Conservation (phyloP, 2,329 filamentous ascomycete species). For the Biscogniauxia mediterranea region DNA sequence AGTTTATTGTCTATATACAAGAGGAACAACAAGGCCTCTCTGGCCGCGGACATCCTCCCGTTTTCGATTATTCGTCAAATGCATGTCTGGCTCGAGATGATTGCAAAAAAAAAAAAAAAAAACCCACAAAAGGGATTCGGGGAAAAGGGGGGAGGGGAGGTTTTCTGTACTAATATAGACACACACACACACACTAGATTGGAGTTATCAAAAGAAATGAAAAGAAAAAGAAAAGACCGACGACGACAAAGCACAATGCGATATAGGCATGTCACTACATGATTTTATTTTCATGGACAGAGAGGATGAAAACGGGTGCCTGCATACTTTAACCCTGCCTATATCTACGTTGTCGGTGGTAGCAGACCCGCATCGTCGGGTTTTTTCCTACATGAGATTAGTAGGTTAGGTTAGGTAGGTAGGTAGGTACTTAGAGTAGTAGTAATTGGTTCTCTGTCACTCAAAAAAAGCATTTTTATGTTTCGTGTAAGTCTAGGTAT, state of each 20-base stretch:
- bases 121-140: background rate
- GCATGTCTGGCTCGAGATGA: background rate
- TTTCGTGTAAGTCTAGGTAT: no score
- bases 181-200: background rate
- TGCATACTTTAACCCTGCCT: no score
- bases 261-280: background rate
- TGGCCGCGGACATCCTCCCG: background rate
- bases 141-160: no score
- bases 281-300: background rate
- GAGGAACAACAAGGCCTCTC: background rate
- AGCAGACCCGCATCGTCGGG: no score
- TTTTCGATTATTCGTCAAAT: background rate
- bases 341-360: no score
- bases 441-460: no score
- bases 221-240: no score
- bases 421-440: no score
- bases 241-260: background rate
- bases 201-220: no score
- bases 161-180: background rate
- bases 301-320: background rate
- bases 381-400: no score
- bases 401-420: no score
- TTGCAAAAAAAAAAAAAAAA: background rate
- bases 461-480: no score
- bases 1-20: background rate